Evolutionary conservation across 1,139 yeast genomes (phyloP).

Genomic region (Blastobotrys indianensis): DNA sequence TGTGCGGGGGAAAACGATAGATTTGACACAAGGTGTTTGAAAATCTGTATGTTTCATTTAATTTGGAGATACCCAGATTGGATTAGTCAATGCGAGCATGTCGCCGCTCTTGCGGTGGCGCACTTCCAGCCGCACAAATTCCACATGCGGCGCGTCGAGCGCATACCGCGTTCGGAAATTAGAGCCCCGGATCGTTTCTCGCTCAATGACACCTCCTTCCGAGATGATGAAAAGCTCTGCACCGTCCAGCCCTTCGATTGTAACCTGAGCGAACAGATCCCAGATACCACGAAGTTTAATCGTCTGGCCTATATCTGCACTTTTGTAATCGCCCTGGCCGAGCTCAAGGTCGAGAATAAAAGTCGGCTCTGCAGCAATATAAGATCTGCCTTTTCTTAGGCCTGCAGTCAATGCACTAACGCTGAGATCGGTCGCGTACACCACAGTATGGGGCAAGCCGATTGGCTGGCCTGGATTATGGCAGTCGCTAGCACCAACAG

Average conservation of each 20-base stretch:
- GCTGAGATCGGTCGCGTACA: constrained; percentile 13
- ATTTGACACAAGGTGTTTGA: too few relatives aligned
- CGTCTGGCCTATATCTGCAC: constrained; percentile 1
- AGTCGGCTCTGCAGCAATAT: constrained; percentile 10
- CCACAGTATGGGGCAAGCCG: constrained; percentile 16
- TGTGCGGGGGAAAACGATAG: too few relatives aligned
- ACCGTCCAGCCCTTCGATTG: constrained; percentile 1
- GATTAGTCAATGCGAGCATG: constrained; percentile 8
- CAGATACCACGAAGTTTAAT: constrained; percentile 2
- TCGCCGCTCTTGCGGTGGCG: not conserved
- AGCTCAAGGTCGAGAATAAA: constrained; percentile 7
- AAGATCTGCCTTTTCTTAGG: constrained; percentile 10
- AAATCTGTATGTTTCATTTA: too few relatives aligned
- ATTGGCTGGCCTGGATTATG: constrained; percentile 13
- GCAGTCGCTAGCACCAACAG: constrained; percentile 16
- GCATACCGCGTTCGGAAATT: constrained; percentile 4
- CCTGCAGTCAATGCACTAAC: constrained; percentile 11
- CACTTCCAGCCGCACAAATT: constrained; percentile 4
- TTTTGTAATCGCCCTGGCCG: constrained; percentile 5
- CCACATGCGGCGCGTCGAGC: not conserved
- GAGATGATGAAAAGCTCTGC: not conserved
- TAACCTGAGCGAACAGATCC: constrained; percentile 2
- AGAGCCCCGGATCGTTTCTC: not conserved
- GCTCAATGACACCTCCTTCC: constrained; percentile 3
- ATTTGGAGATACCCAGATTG: constrained; percentile 1